Base-by-base conservation (phyloP, 2,329 filamentous ascomycete species). In the Pseudogymnoascus sp. region DNA sequence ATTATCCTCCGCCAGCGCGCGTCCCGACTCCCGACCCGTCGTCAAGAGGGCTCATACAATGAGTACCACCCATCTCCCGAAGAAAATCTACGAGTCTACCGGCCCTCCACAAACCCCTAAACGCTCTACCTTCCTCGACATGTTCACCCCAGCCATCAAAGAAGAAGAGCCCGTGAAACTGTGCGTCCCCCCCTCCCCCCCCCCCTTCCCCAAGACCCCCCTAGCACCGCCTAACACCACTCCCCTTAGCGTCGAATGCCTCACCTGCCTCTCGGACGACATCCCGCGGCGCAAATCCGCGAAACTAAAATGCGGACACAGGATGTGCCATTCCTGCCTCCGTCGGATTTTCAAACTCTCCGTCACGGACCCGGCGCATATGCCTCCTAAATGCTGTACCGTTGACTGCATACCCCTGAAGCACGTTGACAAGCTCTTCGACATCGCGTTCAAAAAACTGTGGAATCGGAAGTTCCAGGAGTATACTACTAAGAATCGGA, bases 391-490 rank as follows among this genome's bases (percentile, higher is more conserved):
- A 71, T 96, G 91, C 75, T 96, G 91, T 75, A 88, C 84, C 2
- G 70, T 82, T 18, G 84, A 91, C 11, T 82, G 84, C 68, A 95
- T 96, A 64, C 85, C 88, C 0, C 77, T 92, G 5, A 86, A 85
- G 67, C 85, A 91, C 72, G 91, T 93, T 28, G 89, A 93, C 11
- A 81, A 81, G 23, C 78, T 94, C 6, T 92, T 96, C 70, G 84
- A 90, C 70, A 72, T 80, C 63, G 79, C 82, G 62, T 93, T 94
- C 79, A 93, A 94, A 76, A 84, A 80, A 67, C 79, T 79, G 1
- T 96, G 91, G 90, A 93, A 94, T 72, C 82, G 82, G 64, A 93
- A 91, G 70, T 94, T 87, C 70, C 80, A 86, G 68, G 90, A 95
- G 72, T 90, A 84, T 69, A 87, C 88, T 4, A 87, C 87, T 0